Evolutionary conservation across 352 stramenopile genomes (phyloP), one percentile per base, ranked within the genome.

Genomic region (Phytophthora tentaculata): DNA sequence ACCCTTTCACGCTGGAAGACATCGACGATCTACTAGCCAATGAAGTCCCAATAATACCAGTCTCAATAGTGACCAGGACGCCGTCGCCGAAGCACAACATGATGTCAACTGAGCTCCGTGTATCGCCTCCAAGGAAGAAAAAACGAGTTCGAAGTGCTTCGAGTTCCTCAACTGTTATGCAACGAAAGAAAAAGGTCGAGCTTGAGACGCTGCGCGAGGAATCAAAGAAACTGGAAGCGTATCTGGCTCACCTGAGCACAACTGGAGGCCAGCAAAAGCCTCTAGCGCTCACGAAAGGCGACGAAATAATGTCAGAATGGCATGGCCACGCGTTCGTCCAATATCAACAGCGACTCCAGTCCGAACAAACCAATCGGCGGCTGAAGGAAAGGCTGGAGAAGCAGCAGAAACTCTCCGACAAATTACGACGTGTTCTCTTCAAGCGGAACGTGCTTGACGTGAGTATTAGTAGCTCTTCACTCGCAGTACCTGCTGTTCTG

Each of bases 161-260:
- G 10, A 76, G 55, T 22, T 76, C 64, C 0, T 72, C 68, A 6
- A 65, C 68, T 16, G 17, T 55, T 8, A 32, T 62, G 0, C 68
- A 76, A 47, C 68, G 63, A 0, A 48, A 44, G 13, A 72, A 64
- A 17, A 71, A 60, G 23, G 47, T 28, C 9, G 68, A 76, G 32
- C 13, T 76, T 0, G 51, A 58, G 16, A 41, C 56, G 3, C 48
- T 76, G 10, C 56, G 68, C 1, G 35, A 72, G 14, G 6, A 76
- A 67, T 44, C 19, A 0, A 13, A 3, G 2, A 35, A 56, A 23
- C 35, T 69, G 19, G 53, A 69, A 41, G 35, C 1, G 0, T 26
- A 37, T 23, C 14, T 73, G 16, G n/a, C 44, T 13, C 58, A 60
- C 3, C 1, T 70, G n/a, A 48, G 20, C 6, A 49, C 5, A 12